Evolutionary conservation across 2,329 filamentous ascomycete genomes (phyloP).

Genomic region (Fusarium nanum): DNA sequence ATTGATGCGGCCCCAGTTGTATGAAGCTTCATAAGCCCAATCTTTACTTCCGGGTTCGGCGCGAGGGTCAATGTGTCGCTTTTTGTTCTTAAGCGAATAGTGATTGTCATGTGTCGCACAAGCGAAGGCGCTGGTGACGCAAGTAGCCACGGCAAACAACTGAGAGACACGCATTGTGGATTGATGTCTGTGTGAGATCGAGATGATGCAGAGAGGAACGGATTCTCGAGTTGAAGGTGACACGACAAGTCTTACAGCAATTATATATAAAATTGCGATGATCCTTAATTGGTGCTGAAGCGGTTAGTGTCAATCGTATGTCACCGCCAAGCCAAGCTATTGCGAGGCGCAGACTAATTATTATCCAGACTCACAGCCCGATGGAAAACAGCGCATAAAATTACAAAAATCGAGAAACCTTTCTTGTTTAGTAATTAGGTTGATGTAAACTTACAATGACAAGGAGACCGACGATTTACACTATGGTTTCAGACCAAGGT

Average conservation of each 20-base stretch:
- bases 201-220: rapidly evolving
- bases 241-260: background rate
- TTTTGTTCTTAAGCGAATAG: constrained; percentile 23
- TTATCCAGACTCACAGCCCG: background rate
- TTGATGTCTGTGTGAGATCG: too few species aligned
- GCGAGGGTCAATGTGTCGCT: constrained; percentile 25
- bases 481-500: background rate
- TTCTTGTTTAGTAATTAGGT: background rate
- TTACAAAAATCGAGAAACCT: background rate
- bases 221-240: background rate
- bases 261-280: constrained; percentile 9
- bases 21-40: constrained; percentile 38
- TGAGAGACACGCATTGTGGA: constrained; percentile 11
- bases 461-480: rapidly evolving
- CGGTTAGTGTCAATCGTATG: constrained; percentile 1
- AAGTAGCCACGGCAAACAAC: background rate
- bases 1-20: constrained; percentile 34
- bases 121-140: background rate
- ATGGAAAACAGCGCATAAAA: rapidly evolving
- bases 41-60: constrained; percentile 5
- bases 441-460: background rate
- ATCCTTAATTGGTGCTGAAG: background rate
- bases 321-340: constrained; percentile 26
- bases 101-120: constrained; percentile 32
- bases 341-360: background rate